Percentiles rank a stretch among this genome's conserved stretches.
Evolutionary conservation across 116 monocot genomes (phyloP).

Genomic region (Trichopus zeylanicus): DNA sequence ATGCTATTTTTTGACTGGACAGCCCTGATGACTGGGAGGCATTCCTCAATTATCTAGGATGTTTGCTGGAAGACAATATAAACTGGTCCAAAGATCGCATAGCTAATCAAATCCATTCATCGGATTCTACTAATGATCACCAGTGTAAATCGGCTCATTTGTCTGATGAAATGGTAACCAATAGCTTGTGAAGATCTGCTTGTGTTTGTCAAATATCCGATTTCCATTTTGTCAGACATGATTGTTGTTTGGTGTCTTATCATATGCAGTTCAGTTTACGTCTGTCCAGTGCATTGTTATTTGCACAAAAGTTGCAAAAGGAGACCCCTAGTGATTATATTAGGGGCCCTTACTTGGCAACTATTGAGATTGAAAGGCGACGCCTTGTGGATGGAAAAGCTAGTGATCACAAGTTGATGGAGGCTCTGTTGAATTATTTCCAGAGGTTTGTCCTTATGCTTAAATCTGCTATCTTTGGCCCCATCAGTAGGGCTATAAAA

Average conservation of each 20-base stretch:
- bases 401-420: slow-evolving; percentile 41
- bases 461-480: background rate
- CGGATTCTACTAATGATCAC: slow-evolving; percentile 24
- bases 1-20: slow-evolving; percentile 23
- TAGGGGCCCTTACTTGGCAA: slow-evolving; percentile 78
- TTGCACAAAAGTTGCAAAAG: slow-evolving; percentile 51
- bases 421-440: slow-evolving; percentile 71
- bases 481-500: too few relatives aligned
- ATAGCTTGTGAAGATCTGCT: background rate
- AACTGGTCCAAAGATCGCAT: slow-evolving; percentile 24
- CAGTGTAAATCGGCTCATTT: slow-evolving; percentile 28
- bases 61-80: slow-evolving; percentile 68
- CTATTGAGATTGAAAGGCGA: slow-evolving; percentile 76
- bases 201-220: background rate
- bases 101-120: slow-evolving; percentile 10
- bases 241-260: background rate
- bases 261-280: slow-evolving; percentile 81
- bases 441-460: slow-evolving; percentile 44
- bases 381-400: slow-evolving; percentile 42
- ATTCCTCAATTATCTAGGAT: slow-evolving; percentile 82
- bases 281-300: slow-evolving; percentile 51
- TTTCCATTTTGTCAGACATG: background rate
- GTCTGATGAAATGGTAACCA: slow-evolving; percentile 64
- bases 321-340: slow-evolving; percentile 33
- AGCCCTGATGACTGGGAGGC: slow-evolving; percentile 98